Evolutionary conservation across 495 filamentous ascomycete genomes (phyloP).

Genomic region (Saxispiralis lemnorum): DNA sequence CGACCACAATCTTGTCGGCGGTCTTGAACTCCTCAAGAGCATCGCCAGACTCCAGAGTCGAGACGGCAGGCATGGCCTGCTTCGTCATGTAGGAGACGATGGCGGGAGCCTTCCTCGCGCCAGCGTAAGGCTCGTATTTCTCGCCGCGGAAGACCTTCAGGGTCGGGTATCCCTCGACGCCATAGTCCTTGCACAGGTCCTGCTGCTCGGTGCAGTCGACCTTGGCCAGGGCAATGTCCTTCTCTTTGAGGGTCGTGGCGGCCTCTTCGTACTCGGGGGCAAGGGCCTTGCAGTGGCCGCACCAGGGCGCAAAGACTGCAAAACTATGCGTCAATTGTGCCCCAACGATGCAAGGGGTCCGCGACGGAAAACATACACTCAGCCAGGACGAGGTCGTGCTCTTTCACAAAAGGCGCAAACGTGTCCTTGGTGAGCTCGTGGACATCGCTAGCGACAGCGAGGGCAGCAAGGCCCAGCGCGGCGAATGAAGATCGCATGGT

Average conservation of each 20-base stretch:
- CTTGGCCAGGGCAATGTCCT: conserved; percentile 82
- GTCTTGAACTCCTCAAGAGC: conserved; percentile 91
- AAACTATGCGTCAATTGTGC: neutral
- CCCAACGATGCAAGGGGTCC: neutral
- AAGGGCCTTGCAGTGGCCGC: conserved; percentile 68
- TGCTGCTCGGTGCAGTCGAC: conserved; percentile 91
- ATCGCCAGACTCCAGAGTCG: conserved; percentile 48
- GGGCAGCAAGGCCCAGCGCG: conserved; percentile 32
- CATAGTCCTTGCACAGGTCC: conserved; percentile 74
- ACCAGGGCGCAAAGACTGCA: conserved; percentile 55
- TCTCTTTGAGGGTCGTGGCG: conserved; percentile 83
- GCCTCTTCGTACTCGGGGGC: conserved; percentile 79
- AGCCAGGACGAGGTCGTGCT: conserved; percentile 64
- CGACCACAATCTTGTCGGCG: conserved; percentile 85
- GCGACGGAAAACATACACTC: conserved; percentile 41
- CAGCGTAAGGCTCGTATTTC: conserved; percentile 63
- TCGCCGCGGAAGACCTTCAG: conserved; percentile 98
- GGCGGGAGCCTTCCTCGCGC: conserved; percentile 74
- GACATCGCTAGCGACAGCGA: conserved; percentile 69
- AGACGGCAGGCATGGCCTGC: conserved; percentile 88
- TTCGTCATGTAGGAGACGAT: conserved; percentile 99
- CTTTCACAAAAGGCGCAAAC: conserved; percentile 49
- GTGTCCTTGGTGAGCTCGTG: conserved; percentile 35
- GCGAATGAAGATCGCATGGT: conserved; percentile 17
- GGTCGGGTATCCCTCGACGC: conserved; percentile 93